Evolutionary conservation across 495 filamentous ascomycete genomes (phyloP).

Genomic region (Hypoxylon subgilvum): DNA sequence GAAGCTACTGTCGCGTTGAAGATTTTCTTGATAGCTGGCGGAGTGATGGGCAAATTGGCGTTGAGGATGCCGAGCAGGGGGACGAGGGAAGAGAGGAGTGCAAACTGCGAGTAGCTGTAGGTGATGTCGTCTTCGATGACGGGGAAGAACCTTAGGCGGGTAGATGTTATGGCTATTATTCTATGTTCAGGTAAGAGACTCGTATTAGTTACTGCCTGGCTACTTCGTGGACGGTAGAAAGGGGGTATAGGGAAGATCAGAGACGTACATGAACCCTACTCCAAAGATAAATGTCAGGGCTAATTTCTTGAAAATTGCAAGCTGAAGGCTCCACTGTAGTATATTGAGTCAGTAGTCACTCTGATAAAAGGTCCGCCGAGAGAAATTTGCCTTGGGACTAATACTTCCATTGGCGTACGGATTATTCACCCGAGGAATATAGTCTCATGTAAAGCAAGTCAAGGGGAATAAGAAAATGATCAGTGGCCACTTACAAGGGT

Average conservation of each 20-base stretch:
- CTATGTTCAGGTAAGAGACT: background rate
- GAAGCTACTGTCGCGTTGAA: background rate
- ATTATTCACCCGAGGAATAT: no score
- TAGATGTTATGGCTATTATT: background rate
- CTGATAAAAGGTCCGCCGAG: no score
- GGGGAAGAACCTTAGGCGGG: slow-evolving; percentile 6
- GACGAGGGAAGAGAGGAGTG: background rate
- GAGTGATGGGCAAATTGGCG: slow-evolving; percentile 2
- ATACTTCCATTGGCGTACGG: no score
- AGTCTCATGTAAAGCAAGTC: no score
- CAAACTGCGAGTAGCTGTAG: background rate
- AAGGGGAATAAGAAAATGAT: no score
- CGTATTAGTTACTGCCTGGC: no score
- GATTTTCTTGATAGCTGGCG: slow-evolving; percentile 2
- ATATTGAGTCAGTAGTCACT: no score
- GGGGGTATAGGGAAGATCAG: no score
- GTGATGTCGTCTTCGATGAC: background rate
- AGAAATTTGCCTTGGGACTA: no score
- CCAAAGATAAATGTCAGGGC: slow-evolving; percentile 47
- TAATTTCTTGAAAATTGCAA: slow-evolving; percentile 42
- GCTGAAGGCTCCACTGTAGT: slow-evolving; percentile 42
- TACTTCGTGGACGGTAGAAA: background rate
- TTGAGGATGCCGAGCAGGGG: slow-evolving; percentile 12
- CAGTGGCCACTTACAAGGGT: no score
- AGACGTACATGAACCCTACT: slow-evolving; percentile 44